Conservation (phyloP, 768 basidiomycete genomes). For the Auricularia sp. region DNA sequence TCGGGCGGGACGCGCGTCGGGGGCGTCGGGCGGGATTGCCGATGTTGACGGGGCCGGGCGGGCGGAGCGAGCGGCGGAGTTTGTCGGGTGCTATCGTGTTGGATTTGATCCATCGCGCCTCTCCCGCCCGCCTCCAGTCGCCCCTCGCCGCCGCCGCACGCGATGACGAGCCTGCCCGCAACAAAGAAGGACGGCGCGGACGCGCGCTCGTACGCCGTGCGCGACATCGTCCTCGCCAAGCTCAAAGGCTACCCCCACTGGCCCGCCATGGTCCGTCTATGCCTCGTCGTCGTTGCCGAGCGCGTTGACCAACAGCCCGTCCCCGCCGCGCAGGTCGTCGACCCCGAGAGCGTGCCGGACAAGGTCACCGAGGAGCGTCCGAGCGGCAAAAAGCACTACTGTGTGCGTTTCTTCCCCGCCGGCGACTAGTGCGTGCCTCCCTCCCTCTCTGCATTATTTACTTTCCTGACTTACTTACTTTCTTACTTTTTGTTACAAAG, state of each 20-base stretch:
- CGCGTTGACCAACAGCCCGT: background rate
- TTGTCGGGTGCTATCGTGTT: background rate
- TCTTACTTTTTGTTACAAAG: conserved; percentile 27
- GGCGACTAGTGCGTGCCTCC: conserved; percentile 75
- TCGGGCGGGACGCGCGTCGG: too few species aligned
- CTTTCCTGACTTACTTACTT: background rate
- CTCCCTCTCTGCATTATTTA: background rate
- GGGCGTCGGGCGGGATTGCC: too few species aligned
- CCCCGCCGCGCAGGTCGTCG: conserved; percentile 51
- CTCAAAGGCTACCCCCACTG: conserved; percentile 90
- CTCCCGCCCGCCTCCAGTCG: background rate
- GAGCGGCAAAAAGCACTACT: conserved; percentile 64
- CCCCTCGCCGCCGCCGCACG: background rate
- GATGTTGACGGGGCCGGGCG: too few species aligned
- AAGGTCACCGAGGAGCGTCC: conserved; percentile 64
- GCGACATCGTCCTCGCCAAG: conserved; percentile 87
- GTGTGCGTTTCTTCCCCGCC: conserved; percentile 81
- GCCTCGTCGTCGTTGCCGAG: background rate
- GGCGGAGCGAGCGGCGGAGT: background rate
- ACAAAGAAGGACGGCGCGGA: conserved; percentile 28
- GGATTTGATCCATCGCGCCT: background rate
- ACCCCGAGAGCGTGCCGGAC: conserved; percentile 54
- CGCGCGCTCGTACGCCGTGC: conserved; percentile 44
- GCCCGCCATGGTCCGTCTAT: conserved; percentile 78
- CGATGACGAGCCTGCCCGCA: conserved; percentile 5